A percentile compares a stretch with the other conserved stretches of the same genome.
Conservation (phyloP, 805 yeast species). For the Teunomyces kruisii region DNA sequence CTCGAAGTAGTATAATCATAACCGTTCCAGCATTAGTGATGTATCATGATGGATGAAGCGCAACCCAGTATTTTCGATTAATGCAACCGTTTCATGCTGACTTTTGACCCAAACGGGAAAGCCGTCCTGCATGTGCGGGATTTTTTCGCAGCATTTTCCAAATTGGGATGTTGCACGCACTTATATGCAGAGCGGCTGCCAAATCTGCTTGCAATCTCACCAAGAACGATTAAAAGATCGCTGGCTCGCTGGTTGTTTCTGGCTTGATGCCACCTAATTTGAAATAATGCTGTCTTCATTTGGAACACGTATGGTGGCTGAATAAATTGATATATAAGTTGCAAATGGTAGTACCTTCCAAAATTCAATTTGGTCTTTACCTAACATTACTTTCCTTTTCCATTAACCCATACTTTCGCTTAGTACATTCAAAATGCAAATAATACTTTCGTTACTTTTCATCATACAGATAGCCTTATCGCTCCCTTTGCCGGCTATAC, state of each 20-base stretch:
- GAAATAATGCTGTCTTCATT: neutral
- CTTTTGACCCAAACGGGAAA: neutral
- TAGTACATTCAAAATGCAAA: neutral
- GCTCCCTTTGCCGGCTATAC: conserved; percentile 39
- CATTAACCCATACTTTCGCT: neutral
- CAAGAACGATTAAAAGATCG: neutral
- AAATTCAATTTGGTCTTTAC: no score
- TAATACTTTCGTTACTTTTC: conserved; percentile 3
- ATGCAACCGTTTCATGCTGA: neutral
- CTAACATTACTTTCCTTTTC: neutral
- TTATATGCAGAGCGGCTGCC: neutral
- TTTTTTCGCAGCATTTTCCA: neutral
- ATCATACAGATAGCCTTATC: conserved; percentile 23
- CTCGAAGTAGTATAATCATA: no score
- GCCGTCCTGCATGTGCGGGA: neutral
- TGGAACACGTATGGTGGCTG: neutral
- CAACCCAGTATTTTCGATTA: no score
- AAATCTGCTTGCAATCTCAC: conserved; percentile 3
- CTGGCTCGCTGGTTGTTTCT: neutral
- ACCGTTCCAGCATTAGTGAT: no score
- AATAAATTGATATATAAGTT: neutral
- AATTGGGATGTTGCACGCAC: neutral
- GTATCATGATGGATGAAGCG: no score
- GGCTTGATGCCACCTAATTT: neutral
- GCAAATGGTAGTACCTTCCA: neutral